A percentile compares a stretch with the other conserved stretches of the same genome.
Evolutionary conservation across 768 basidiomycete genomes (phyloP).

Genomic region (Boletus sp.): DNA sequence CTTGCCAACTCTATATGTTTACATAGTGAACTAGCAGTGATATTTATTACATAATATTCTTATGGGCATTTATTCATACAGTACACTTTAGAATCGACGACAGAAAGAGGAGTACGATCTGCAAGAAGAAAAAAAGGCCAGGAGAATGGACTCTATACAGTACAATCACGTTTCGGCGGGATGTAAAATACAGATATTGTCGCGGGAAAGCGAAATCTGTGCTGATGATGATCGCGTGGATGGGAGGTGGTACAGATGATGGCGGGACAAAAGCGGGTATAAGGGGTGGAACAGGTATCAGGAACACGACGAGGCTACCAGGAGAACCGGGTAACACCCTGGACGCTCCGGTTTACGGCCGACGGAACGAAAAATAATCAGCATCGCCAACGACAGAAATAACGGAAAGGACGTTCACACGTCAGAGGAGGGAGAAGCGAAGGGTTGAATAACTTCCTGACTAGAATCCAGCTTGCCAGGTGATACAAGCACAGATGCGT

Average conservation of each 20-base stretch:
- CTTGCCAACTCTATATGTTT: too few relatives aligned
- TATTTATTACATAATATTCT: too few relatives aligned
- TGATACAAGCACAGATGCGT: slow-evolving; percentile 3
- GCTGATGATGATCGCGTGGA: slow-evolving; percentile 18
- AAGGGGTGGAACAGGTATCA: slow-evolving; percentile 30
- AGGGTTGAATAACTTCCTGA: slow-evolving; percentile 6
- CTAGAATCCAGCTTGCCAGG: slow-evolving; percentile 21
- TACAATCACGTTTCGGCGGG: slow-evolving; percentile 6
- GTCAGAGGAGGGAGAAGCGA: slow-evolving; percentile 10
- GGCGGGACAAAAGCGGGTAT: slow-evolving; percentile 27
- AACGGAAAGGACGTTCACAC: slow-evolving; percentile 11
- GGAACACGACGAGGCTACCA: slow-evolving; percentile 17
- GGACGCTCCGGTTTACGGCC: slow-evolving; percentile 10
- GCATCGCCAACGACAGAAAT: slow-evolving; percentile 19
- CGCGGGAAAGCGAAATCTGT: slow-evolving; percentile 13
- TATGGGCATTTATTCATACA: slow-evolving; percentile 3
- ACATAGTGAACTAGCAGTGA: too few relatives aligned
- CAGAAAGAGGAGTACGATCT: slow-evolving; percentile 7
- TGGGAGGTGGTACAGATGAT: slow-evolving; percentile 26
- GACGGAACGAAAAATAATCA: slow-evolving; percentile 23
- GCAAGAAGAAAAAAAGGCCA: neutral
- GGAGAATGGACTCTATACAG: slow-evolving; percentile 12
- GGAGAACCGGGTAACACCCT: slow-evolving; percentile 15
- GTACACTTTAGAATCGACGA: neutral
- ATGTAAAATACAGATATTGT: slow-evolving; percentile 20